phyloP scores from a whole-genome alignment of 345 rosid species.

The Capsella bursapastoris region DNA sequence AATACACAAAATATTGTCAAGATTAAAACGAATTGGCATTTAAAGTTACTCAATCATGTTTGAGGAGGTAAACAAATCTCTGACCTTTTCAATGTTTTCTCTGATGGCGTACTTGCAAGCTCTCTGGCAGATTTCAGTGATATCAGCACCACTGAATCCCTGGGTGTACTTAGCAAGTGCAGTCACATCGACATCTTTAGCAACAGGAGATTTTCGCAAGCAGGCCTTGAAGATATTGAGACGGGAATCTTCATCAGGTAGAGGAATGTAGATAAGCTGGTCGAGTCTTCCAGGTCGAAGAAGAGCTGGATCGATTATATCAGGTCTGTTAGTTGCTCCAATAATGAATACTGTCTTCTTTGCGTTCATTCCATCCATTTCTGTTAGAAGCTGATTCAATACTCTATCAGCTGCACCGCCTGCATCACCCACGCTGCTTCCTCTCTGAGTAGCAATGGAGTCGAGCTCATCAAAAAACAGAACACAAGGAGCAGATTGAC shows the following conservation, averaged over 20 bases:
- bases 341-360: slow-evolving; percentile 96
- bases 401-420: slow-evolving; percentile 99
- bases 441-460: slow-evolving; percentile 99
- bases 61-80: slow-evolving; percentile 5
- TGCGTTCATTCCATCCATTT: slow-evolving; percentile 98
- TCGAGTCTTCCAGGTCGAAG: slow-evolving; percentile 95
- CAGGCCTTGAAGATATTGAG: slow-evolving; percentile 74
- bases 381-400: slow-evolving; percentile 90
- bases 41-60: background rate
- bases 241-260: slow-evolving; percentile 95
- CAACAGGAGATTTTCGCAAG: slow-evolving; percentile 89
- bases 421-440: slow-evolving; percentile 83
- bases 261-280: slow-evolving; percentile 93
- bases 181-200: slow-evolving; percentile 84
- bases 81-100: slow-evolving; percentile 91
- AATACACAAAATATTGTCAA: background rate
- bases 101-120: slow-evolving; percentile 93
- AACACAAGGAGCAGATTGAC: slow-evolving; percentile 94
- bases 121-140: slow-evolving; percentile 95
- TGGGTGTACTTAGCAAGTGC: slow-evolving; percentile 92
- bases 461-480: slow-evolving; percentile 94
- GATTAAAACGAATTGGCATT: background rate
- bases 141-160: slow-evolving; percentile 97
- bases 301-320: slow-evolving; percentile 92
- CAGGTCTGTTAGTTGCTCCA: slow-evolving; percentile 96